Conservation (phyloP, 2,329 filamentous ascomycete species). For the Pestalotiopsis sp. region DNA sequence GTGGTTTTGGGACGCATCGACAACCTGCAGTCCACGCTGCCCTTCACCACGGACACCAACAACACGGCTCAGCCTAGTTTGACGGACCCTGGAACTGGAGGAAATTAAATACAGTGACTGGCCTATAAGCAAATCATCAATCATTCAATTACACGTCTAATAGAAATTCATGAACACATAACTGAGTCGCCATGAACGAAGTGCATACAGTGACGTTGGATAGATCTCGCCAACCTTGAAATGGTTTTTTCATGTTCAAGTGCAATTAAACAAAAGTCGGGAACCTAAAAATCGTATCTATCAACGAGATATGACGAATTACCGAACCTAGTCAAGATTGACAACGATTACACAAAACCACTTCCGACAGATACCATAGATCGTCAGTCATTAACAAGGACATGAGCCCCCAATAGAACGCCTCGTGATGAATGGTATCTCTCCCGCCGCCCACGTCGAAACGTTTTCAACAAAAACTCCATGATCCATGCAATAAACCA, state of each 20-base stretch:
- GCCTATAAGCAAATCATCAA: not conserved
- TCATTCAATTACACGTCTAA: not conserved
- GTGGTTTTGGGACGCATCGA: constrained; percentile 70
- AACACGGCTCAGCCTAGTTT: constrained; percentile 4
- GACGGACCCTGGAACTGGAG: not conserved
- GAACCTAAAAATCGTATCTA: too few relatives aligned
- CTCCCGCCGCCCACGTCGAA: not conserved
- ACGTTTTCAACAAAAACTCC: not conserved
- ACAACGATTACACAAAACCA: not conserved
- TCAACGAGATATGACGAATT: not conserved
- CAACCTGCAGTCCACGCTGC: constrained; percentile 5
- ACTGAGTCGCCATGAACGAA: too few relatives aligned
- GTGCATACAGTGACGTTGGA: too few relatives aligned
- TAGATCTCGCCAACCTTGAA: too few relatives aligned
- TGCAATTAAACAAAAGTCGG: too few relatives aligned
- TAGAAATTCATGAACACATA: not conserved
- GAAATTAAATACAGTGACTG: not conserved
- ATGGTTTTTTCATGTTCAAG: too few relatives aligned
- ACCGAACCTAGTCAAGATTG: not conserved
- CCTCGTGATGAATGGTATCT: not conserved
- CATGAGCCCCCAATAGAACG: not conserved
- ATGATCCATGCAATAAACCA: not conserved
- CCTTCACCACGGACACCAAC: constrained; percentile 11
- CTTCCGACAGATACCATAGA: not conserved
- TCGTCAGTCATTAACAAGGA: not conserved